These are phyloP conservation scores for Phytopythium oedochilum DNA, from an alignment of 352 stramenopile genomes.

Conservation along the genomic window DNA sequence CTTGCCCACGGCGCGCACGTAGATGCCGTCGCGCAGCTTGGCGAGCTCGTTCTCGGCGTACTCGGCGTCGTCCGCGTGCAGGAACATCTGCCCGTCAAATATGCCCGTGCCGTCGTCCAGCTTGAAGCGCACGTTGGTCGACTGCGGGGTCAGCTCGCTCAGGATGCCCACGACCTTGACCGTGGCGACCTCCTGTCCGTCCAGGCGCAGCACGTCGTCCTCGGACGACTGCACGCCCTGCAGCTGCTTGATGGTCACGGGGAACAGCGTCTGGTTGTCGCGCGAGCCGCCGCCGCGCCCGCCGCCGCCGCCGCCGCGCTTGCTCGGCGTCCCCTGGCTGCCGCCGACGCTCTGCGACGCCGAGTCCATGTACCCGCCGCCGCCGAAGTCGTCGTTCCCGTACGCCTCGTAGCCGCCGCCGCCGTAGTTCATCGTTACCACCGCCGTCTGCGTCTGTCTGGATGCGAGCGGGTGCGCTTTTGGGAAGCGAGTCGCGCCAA, in stretches of 20 bases:
- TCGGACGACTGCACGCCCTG: constrained; percentile 30
- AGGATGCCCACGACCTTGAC: constrained; percentile 90
- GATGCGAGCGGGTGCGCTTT: no score
- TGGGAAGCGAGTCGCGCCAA: no score
- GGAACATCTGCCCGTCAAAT: constrained; percentile 90
- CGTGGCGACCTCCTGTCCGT: constrained; percentile 85
- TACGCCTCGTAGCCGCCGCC: constrained; percentile 65
- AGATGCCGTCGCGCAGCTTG: constrained; percentile 73
- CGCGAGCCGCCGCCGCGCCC: constrained; percentile 29
- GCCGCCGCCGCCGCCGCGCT: constrained; percentile 22
- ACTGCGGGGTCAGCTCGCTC: constrained; percentile 67
- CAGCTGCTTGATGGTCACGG: constrained; percentile 89
- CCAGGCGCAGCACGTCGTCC: constrained; percentile 81
- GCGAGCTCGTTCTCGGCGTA: constrained; percentile 50
- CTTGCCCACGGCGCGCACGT: constrained; percentile 90
- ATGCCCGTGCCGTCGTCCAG: constrained; percentile 94
- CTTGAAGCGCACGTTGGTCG: constrained; percentile 90
- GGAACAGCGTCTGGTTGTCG: constrained; percentile 88
- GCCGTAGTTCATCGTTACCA: constrained; percentile 46
- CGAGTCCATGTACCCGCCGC: constrained; percentile 72
- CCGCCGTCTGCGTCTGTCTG: no score
- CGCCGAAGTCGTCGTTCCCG: constrained; percentile 63
- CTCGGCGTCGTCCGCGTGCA: constrained; percentile 85
- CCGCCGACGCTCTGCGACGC: constrained; percentile 18
- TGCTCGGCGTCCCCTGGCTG: constrained; percentile 50